Evolutionary conservation across 108 stramenopile species (phyloP), one percentile per base, ranked within the genome.

Genomic region (Cylindrotheca fusiformis): DNA sequence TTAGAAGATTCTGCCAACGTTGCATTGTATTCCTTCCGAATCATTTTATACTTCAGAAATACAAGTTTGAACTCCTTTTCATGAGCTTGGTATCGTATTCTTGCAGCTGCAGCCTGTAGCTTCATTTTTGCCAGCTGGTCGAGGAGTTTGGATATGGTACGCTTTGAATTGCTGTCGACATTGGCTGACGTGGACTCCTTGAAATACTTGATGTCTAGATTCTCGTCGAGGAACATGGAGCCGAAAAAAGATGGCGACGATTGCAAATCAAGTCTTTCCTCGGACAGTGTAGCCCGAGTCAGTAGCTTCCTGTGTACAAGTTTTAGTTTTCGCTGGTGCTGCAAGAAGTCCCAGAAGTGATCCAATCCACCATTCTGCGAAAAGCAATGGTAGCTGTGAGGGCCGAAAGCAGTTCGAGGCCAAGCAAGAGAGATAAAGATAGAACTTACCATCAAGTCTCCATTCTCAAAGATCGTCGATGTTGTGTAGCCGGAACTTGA

Each of bases 31-130:
- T 0, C 31, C 36, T 51, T 32, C 51, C 48, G 30, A 2, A 61
- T 28, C 26, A 50, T 61, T 22, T 63, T 51, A 22, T 63, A 63
- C 32, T 63, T 50, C 18, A 63, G 10, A 17, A 30, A 32, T 1
- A 52, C 63, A 1, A 52, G 23, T 52, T 31, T 26, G 31, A 30
- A 52, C 19, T 63, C 63, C 33, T 63, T 63, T 52, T 63, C 63
- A 2, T 32, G 1, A 23, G 63, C 52, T 29, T 63, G 48, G 22
- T 52, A 49, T 52, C 51, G 63, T 24, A 63, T 63, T 30, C 36
- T 29, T 24, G 63, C 63, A 22, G 51, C 52, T 19, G 25, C 49
- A 17, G 63, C 63, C 10, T 17, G 23, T 18, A 63, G 25, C 24
- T 50, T 48, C 19, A 62, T 49, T 19, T 62, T 48, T 20, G 36